These are phyloP conservation scores for Prunus mira DNA, from an alignment of 306 rosid species.

Conservation along the genomic window DNA sequence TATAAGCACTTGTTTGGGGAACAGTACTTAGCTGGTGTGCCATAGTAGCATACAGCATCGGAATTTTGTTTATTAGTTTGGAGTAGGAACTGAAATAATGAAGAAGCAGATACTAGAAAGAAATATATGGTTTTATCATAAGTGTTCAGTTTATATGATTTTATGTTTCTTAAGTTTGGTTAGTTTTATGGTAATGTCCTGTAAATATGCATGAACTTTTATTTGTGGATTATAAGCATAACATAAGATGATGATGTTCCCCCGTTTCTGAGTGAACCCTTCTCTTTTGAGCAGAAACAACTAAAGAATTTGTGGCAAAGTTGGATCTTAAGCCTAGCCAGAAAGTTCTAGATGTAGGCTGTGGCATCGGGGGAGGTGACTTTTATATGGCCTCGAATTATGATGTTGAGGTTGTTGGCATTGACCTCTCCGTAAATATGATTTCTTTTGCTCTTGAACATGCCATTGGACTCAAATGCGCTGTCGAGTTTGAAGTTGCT, in stretches of 20 bases:
- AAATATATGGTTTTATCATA: too few relatives aligned
- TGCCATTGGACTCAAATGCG: conserved; percentile 69
- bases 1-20: too few relatives aligned
- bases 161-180: too few relatives aligned
- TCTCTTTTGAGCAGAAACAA: conserved; percentile 63
- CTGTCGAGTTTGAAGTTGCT: conserved; percentile 85
- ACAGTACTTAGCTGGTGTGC: too few relatives aligned
- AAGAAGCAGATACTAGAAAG: too few relatives aligned
- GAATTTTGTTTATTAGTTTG: too few relatives aligned
- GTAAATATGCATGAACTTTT: too few relatives aligned
- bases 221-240: neutral
- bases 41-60: too few relatives aligned
- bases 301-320: conserved; percentile 74
- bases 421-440: conserved; percentile 93
- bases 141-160: too few relatives aligned
- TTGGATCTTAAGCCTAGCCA: conserved; percentile 77
- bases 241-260: neutral
- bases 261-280: neutral
- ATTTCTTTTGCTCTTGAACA: conserved; percentile 85
- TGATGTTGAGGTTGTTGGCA: conserved; percentile 81
- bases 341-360: conserved; percentile 90
- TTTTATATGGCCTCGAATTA: conserved; percentile 86
- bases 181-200: too few relatives aligned
- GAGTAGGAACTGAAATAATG: too few relatives aligned
- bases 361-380: conserved; percentile 97